Evolutionary conservation across 169 alveolate genomes (phyloP), one percentile per base, ranked within the genome.

Genomic region (Plasmodium berghei): DNA sequence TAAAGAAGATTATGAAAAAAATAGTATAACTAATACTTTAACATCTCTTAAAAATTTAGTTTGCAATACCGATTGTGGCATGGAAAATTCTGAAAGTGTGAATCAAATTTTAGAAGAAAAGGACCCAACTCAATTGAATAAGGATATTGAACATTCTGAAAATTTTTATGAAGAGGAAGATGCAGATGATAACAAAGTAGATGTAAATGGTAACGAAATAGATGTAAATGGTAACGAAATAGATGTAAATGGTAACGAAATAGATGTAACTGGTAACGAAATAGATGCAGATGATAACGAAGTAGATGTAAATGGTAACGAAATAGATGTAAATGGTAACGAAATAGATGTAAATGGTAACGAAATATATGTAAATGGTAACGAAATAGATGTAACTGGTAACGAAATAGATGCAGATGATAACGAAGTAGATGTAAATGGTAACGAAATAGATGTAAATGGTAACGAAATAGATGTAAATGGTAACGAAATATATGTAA

Each of bases 21-120:
- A 62, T 54, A 61, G 56, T 16, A 75, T 75, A 24, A 73, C 62
- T 40, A 74, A 40, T 2, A 75, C 88, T 8, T 46, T 75, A n/a
- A 62, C 40, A 4, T 45, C 28, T 1, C 66, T 75, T 26, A 75
- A 75, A 52, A 75, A 56, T 48, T 40, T 75, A 12, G 55, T 75
- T 52, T 75, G 73, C 56, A 69, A 59, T 20, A 46, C 48, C 0
- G 54, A 45, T n/a, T 63, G n/a, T 24, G 45, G 45, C 1, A 67
- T 10, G 18, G 52, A 16, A 5, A 52, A 8, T 14, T 54, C 3
- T 9, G 26, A 4, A 22, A 54, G 18, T 10, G 56, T 22, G 52
- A 49, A 34, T 26, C 63, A n/a, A n/a, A 54, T 10, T 14, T 42
- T 24, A 10, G 58, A 12, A 2, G 67, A 28, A 66, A 49, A 1